Conservation (phyloP, 23 red algal genomes). For the Rhodosorus marinus region DNA sequence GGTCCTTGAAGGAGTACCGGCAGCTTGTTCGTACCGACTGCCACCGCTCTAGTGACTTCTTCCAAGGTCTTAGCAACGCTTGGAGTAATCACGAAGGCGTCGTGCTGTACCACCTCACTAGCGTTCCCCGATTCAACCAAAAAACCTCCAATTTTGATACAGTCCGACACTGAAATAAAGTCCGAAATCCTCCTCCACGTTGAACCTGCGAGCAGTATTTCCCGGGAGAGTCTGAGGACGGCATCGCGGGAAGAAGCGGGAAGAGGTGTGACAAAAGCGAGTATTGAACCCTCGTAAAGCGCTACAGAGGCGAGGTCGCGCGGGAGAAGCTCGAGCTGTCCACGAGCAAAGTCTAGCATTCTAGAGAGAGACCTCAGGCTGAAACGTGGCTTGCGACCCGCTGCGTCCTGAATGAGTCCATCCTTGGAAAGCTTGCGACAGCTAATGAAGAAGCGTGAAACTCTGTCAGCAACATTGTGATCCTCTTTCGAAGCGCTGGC, state of each 20-base stretch:
- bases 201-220: no score
- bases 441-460: slow-evolving; percentile 38
- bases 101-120: neutral
- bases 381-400: slow-evolving; percentile 27
- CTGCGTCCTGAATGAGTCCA: slow-evolving; percentile 16
- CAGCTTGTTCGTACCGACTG: slow-evolving; percentile 15
- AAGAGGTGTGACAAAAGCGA: slow-evolving; percentile 60
- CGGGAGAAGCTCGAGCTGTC: neutral
- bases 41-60: slow-evolving; percentile 46
- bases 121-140: neutral
- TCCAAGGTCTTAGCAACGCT: slow-evolving; percentile 26
- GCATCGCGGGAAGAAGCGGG: slow-evolving; percentile 4
- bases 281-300: slow-evolving; percentile 66
- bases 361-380: slow-evolving; percentile 55
- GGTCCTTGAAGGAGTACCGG: slow-evolving; percentile 78
- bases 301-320: neutral
- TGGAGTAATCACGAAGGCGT: slow-evolving; percentile 45
- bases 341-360: slow-evolving; percentile 39
- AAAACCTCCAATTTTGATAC: slow-evolving; percentile 4
- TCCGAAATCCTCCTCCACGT: no score
- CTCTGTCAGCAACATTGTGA: slow-evolving; percentile 9
- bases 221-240: neutral
- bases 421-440: slow-evolving; percentile 6
- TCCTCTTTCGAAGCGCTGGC: slow-evolving; percentile 5
- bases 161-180: neutral